phyloP scores from a whole-genome alignment of 805 yeast genomes.

The Saccharomycopsis sp. region DNA sequence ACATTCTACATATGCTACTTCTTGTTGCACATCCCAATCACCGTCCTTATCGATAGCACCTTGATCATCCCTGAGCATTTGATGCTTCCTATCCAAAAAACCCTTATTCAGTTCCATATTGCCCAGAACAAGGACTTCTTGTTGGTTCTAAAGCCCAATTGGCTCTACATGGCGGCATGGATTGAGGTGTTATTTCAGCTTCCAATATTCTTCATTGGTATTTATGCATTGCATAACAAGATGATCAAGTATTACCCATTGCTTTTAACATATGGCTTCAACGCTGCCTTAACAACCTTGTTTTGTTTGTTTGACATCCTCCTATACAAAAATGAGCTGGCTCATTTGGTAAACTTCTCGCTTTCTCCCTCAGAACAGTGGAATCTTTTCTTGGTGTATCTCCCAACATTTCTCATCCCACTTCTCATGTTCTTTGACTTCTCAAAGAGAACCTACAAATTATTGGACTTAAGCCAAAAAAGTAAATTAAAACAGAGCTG shows the following conservation, averaged over 20 bases:
- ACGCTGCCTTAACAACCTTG: slow-evolving; percentile 73
- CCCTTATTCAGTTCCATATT: slow-evolving; percentile 51
- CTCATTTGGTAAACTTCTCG: slow-evolving; percentile 26
- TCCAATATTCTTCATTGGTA: slow-evolving; percentile 60
- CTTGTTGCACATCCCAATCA: slow-evolving; percentile 64
- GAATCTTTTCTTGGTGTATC: slow-evolving; percentile 45
- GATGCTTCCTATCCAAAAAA: slow-evolving; percentile 39
- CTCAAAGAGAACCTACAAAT: neutral
- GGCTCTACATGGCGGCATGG: slow-evolving; percentile 67
- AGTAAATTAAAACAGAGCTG: no score
- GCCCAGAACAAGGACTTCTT: slow-evolving; percentile 63
- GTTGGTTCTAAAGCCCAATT: slow-evolving; percentile 46
- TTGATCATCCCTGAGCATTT: slow-evolving; percentile 51
- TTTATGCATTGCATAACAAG: slow-evolving; percentile 26
- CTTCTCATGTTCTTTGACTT: slow-evolving; percentile 43
- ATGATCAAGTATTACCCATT: slow-evolving; percentile 29
- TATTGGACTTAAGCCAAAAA: no score
- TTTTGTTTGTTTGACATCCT: slow-evolving; percentile 54
- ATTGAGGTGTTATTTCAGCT: slow-evolving; percentile 69
- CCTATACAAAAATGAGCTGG: slow-evolving; percentile 9
- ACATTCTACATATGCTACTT: slow-evolving; percentile 43
- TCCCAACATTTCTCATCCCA: slow-evolving; percentile 69
- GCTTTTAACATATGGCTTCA: slow-evolving; percentile 63
- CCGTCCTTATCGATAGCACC: slow-evolving; percentile 66
- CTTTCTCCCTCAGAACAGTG: slow-evolving; percentile 30